Percentiles rank a stretch among this genome's conserved stretches.
These are phyloP conservation scores for Passiflora organensis DNA, from an alignment of 345 rosid species.

Conservation along the genomic window DNA sequence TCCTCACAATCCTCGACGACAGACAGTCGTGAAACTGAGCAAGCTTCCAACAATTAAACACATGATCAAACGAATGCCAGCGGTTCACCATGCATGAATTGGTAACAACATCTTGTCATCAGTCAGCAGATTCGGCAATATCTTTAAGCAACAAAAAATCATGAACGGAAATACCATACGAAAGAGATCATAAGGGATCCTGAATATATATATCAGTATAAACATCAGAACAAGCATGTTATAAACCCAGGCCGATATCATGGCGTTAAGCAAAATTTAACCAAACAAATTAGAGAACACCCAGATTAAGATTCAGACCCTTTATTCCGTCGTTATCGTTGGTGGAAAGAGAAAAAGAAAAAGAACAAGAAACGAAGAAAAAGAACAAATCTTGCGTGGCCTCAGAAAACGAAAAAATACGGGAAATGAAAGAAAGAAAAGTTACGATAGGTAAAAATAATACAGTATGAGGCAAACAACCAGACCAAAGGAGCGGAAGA, in stretches of 20 bases:
- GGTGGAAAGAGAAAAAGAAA: background rate
- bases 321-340: background rate
- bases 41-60: background rate
- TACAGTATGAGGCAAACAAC: too few species aligned
- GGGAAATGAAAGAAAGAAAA: conserved; percentile 21
- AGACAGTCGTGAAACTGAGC: background rate
- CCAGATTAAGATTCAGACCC: too few species aligned
- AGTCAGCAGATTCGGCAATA: background rate
- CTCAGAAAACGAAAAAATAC: background rate
- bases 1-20: background rate
- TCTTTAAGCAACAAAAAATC: background rate
- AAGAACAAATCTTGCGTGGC: background rate
- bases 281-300: too few species aligned
- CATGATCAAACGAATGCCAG: background rate
- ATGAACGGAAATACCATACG: too few species aligned
- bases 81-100: background rate
- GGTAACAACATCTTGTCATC: background rate
- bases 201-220: too few species aligned
- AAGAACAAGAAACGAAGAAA: background rate
- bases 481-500: conserved; percentile 17
- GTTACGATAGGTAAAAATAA: too few species aligned
- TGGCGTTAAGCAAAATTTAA: too few species aligned
- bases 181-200: too few species aligned
- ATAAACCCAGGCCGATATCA: too few species aligned
- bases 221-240: too few species aligned